Base-by-base conservation (phyloP, 2,329 filamentous ascomycete genomes). In the Penicillium sp. region DNA sequence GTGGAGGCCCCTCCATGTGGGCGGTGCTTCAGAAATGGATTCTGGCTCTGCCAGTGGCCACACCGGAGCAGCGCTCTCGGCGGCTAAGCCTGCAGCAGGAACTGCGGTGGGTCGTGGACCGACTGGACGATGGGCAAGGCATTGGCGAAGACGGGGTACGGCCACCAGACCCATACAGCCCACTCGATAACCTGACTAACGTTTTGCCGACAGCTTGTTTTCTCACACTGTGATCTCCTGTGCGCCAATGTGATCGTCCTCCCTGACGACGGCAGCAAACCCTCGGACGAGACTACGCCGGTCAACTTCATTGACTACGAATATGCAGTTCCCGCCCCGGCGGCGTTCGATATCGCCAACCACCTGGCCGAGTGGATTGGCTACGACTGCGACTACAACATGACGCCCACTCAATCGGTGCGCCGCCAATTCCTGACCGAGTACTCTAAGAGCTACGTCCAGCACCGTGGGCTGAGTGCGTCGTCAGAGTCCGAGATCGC, bases 291-390 rank as follows among this genome's bases (percentile, higher is more conserved):
- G 27, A 66, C 76, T 23, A 75, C 80, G 42, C 78, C 73, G 2
- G 86, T 92, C 47, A 82, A 81, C 65, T 97, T 98, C 72, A 98
- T 98, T 69, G 93, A 98, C 73, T 98, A 97, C 75, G 93, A 98
- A 71, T 98, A 98, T 71, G 90, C 91, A 12, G 93, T 89, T 4
- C 91, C 93, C 2, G 92, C 91, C 0, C 92, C 92, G 1, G 90
- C 91, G 3, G 91, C 92, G 1, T 98, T 98, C 72, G 93, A 98
- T 69, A 84, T 98, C 60, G 87, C 92, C 44, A 98, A 98, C 74
- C 93, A 98, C 76, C 95, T 98, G 67, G 90, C 93, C 42, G 93
- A 98, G 74, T 98, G 93, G 92, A 91, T 87, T 52, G 93, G 93
- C 49, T 96, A 96, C 65, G 89, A 95, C 62, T 98, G 93, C 76